A percentile compares a stretch with the other conserved stretches of the same genome.
Evolutionary conservation across 2,329 filamentous ascomycete species (phyloP).

Genomic region (Thyridium curvatum): DNA sequence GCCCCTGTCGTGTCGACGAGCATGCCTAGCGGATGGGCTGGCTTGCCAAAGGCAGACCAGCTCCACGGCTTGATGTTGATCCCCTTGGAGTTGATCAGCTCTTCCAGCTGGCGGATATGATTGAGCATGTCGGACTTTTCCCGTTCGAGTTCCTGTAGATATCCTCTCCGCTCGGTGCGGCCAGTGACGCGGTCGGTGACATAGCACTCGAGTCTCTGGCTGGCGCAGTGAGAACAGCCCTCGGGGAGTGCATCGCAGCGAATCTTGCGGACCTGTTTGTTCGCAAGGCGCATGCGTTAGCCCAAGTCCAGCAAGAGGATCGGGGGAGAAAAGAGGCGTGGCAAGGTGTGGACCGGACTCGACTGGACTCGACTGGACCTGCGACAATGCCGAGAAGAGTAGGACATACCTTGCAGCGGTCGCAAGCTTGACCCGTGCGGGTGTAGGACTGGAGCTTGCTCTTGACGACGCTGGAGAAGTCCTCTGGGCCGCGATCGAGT

Average conservation of each 20-base stretch:
- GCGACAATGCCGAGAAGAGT: too few species aligned
- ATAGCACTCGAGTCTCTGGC: conserved; percentile 70
- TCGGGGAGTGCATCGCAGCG: conserved; percentile 75
- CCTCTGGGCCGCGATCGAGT: conserved; percentile 39
- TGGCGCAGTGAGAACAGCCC: conserved; percentile 75
- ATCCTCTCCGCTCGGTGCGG: conserved; percentile 71
- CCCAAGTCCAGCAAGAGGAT: conserved; percentile 2
- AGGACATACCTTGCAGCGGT: conserved; percentile 72
- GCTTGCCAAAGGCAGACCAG: conserved; percentile 20
- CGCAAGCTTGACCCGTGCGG: conserved; percentile 77
- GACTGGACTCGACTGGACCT: too few species aligned
- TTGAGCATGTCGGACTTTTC: conserved; percentile 62
- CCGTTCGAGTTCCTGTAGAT: conserved; percentile 69
- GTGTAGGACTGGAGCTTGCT: conserved; percentile 48
- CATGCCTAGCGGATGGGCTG: conserved; percentile 17
- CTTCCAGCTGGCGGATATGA: conserved; percentile 63
- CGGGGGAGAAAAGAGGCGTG: not conserved
- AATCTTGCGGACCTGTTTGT: conserved; percentile 69
- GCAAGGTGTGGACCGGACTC: too few species aligned
- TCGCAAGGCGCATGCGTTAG: not conserved
- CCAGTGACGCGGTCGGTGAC: conserved; percentile 85
- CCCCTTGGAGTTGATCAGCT: conserved; percentile 54
- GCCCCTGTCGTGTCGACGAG: conserved; percentile 17
- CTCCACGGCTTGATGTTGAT: conserved; percentile 52
- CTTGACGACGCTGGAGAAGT: conserved; percentile 52